These are phyloP conservation scores for Phytopythium vexans DNA, from an alignment of 352 stramenopile genomes.

Conservation along the genomic window DNA sequence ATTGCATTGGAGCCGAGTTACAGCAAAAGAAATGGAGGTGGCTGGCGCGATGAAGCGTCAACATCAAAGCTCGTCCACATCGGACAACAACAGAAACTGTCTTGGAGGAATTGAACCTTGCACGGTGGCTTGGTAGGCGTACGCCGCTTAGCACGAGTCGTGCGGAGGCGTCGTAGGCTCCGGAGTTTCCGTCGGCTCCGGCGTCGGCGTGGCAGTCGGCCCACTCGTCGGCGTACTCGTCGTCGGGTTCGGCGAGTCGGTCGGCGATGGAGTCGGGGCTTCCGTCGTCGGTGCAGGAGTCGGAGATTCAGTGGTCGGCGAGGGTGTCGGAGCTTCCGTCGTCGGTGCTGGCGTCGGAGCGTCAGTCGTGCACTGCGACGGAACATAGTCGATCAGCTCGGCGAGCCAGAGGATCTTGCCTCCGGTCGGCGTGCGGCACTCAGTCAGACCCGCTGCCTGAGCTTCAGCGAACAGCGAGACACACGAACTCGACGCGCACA, in stretches of 20 bases:
- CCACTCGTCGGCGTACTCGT: background rate
- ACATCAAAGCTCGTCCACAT: too few relatives aligned
- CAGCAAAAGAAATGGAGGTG: too few relatives aligned
- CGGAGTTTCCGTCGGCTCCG: constrained; percentile 3
- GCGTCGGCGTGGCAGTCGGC: constrained; percentile 4
- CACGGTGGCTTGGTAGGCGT: too few relatives aligned
- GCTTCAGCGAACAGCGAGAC: constrained; percentile 13
- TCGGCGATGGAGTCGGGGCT: constrained; percentile 5
- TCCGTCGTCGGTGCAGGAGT: too few relatives aligned
- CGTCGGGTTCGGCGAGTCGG: background rate
- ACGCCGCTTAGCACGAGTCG: constrained; percentile 2
- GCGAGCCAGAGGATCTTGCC: constrained; percentile 21
- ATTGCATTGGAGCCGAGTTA: too few relatives aligned
- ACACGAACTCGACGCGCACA: constrained; percentile 21
- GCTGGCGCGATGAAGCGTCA: too few relatives aligned
- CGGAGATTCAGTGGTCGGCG: too few relatives aligned
- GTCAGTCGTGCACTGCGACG: constrained; percentile 9
- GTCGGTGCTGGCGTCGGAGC: too few relatives aligned
- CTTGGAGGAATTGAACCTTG: too few relatives aligned
- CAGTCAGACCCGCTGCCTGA: constrained; percentile 15
- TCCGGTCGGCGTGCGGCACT: constrained; percentile 17
- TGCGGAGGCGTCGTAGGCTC: constrained; percentile 3
- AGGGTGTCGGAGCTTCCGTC: too few relatives aligned
- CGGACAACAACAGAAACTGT: too few relatives aligned
- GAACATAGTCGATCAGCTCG: constrained; percentile 17